Percentiles rank a stretch among this genome's conserved stretches.
Evolutionary conservation across 768 basidiomycete genomes (phyloP).

Genomic region (Suillus discolor): DNA sequence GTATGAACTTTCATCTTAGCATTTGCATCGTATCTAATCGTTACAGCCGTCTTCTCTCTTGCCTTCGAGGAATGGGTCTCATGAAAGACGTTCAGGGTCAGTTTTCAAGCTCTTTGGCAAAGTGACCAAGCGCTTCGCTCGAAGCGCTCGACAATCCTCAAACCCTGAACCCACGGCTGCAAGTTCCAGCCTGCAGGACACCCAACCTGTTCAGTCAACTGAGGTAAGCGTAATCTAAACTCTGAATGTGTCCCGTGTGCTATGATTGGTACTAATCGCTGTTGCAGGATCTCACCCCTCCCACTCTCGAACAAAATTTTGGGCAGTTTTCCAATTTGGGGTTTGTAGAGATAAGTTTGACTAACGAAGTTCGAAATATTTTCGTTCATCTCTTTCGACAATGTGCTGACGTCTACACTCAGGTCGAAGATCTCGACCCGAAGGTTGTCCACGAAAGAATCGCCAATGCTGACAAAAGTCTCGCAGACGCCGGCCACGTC

Average conservation of each 20-base stretch:
- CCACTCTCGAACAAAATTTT: background rate
- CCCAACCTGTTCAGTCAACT: no score
- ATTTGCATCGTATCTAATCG: background rate
- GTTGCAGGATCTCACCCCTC: background rate
- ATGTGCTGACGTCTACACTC: background rate
- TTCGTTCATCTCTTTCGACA: background rate
- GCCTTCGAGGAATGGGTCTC: background rate
- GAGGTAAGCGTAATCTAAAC: background rate
- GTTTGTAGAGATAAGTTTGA: background rate
- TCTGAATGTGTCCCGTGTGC: background rate
- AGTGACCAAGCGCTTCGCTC: background rate
- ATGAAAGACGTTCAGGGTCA: rapidly evolving
- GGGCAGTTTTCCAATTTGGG: background rate
- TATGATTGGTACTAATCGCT: background rate
- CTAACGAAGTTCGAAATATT: background rate
- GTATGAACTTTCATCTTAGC: background rate
- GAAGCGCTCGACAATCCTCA: background rate
- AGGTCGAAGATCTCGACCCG: background rate
- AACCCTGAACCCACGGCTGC: no score
- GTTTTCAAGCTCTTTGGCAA: background rate
- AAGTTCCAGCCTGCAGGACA: background rate
- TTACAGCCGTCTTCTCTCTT: background rate
- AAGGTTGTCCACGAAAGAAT: background rate
- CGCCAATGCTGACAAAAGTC: background rate
- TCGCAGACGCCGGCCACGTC: no score